A percentile compares a stretch with the other conserved stretches of the same genome.
Evolutionary conservation across 306 rosid genomes (phyloP).

Genomic region (Cyclanthera cordifolia): DNA sequence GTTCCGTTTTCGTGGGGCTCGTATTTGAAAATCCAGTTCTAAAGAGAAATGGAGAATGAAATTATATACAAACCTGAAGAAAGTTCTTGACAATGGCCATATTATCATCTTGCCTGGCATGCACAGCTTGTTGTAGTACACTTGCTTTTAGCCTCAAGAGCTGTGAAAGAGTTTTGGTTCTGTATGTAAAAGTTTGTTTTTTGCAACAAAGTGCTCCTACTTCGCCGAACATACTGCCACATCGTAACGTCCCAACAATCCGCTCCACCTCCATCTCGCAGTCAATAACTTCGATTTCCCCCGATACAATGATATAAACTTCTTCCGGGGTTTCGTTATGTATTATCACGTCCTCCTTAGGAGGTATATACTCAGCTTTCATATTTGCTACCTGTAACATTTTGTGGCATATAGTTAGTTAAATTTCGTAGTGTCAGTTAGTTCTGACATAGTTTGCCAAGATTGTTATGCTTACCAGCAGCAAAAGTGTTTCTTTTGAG

Average conservation of each 20-base stretch:
- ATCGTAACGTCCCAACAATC: conserved; percentile 42
- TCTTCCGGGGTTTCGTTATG: conserved; percentile 71
- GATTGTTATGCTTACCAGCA: conserved; percentile 30
- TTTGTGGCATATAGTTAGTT: not conserved
- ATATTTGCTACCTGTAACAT: conserved; percentile 53
- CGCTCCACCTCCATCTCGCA: conserved; percentile 40
- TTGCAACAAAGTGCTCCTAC: conserved; percentile 56
- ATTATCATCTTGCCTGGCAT: conserved; percentile 40
- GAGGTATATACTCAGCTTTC: conserved; percentile 88
- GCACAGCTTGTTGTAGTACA: conserved; percentile 48
- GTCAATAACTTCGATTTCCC: conserved; percentile 68
- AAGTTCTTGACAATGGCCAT: conserved; percentile 47
- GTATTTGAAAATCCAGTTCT: not conserved
- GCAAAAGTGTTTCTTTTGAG: conserved; percentile 47
- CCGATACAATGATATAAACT: conserved; percentile 74
- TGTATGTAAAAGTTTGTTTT: conserved; percentile 52
- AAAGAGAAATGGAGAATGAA: not conserved
- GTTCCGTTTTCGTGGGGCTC: not conserved
- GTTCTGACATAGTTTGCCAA: not conserved
- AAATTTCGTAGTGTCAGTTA: not conserved
- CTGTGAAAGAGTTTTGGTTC: conserved; percentile 81
- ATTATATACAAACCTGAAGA: conserved; percentile 40
- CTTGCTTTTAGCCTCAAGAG: conserved; percentile 63
- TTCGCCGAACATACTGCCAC: conserved; percentile 76
- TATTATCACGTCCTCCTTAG: conserved; percentile 78